These are phyloP conservation scores for Eleusine coracana DNA, from an alignment of 176 grass and related monocot species.

Conservation along the genomic window DNA sequence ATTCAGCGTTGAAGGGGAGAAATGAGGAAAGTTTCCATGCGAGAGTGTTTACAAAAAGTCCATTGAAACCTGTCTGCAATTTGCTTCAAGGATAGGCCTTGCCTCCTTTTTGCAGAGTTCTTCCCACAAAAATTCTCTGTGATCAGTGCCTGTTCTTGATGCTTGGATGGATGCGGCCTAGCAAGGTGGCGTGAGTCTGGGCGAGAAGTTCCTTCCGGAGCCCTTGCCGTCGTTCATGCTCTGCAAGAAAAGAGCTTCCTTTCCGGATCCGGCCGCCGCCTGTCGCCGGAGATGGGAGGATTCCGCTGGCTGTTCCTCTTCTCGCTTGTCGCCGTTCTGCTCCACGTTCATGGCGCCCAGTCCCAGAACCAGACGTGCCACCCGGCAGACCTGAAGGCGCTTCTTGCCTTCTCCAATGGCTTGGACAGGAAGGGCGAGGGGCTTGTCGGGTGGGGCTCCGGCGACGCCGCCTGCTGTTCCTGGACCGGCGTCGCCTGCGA, in stretches of 20 bases:
- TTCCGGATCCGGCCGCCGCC: conserved; percentile 34
- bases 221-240: conserved; percentile 41
- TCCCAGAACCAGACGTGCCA: conserved; percentile 60
- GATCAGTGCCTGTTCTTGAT: conserved; percentile 21
- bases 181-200: conserved; percentile 24
- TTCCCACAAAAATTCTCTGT: neutral
- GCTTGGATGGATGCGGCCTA: conserved; percentile 16
- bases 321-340: conserved; percentile 34
- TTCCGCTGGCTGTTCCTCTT: conserved; percentile 32
- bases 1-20: neutral
- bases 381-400: conserved; percentile 52
- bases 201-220: conserved; percentile 3
- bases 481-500: conserved; percentile 75
- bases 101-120: neutral
- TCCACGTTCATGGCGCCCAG: conserved; percentile 23
- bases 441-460: conserved; percentile 51
- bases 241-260: conserved; percentile 23
- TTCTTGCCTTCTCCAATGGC: conserved; percentile 50
- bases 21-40: conserved; percentile 22
- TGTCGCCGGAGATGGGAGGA: conserved; percentile 62
- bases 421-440: conserved; percentile 42
- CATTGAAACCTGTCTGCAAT: conserved; percentile 19
- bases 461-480: conserved; percentile 58
- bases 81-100: neutral
- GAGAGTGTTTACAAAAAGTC: neutral